Evolutionary conservation across 805 yeast species (phyloP), one percentile per base, ranked within the genome.

Genomic region (Barnettozyma sp.): DNA sequence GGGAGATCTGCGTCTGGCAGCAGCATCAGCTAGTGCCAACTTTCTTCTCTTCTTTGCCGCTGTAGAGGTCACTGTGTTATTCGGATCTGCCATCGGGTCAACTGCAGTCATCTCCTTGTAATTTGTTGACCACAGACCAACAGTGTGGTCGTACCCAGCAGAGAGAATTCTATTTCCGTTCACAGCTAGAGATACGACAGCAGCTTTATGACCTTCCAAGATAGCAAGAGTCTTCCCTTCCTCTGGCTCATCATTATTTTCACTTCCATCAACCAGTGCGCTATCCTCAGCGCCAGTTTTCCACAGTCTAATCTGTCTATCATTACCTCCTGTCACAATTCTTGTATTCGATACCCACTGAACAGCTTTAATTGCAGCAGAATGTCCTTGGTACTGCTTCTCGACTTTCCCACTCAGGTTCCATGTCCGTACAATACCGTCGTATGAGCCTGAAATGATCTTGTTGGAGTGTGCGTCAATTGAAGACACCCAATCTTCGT

Each of bases 401-500:
- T 77, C 80, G 8, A 88, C 81, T 33, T 74, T 70, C 8, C 97
- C 97, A 12, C 84, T 71, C 59, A 75, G 62, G 54, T 85, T 79
- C 78, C 88, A 92, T 9, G 92, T 76, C 45, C 97, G 74, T 17
- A 90, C 95, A 21, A 90, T 73, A 49, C 97, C 97, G 58, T 92
- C 98, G 54, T 88, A 92, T 1, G 94, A 78, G 26, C 97, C 98
- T 11, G 92, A 77, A 30, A 87, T 66, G 36, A 90, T 82, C 51
- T 71, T 70, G 28, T 64, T 59, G 30, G 56, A 49, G 22, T 64
- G 59, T 9, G 53, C 60, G 41, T 64, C 76, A 48, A 65, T 59
- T 2, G 94, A 72, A 16, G 95, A 84, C 17, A 92, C 76, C 98
- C 98, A 92, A 60, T 92, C 98, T 43, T 90, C 95, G 54, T 90